Base-by-base conservation (phyloP, 108 stramenopile species). In the Cyclotella baltica region DNA sequence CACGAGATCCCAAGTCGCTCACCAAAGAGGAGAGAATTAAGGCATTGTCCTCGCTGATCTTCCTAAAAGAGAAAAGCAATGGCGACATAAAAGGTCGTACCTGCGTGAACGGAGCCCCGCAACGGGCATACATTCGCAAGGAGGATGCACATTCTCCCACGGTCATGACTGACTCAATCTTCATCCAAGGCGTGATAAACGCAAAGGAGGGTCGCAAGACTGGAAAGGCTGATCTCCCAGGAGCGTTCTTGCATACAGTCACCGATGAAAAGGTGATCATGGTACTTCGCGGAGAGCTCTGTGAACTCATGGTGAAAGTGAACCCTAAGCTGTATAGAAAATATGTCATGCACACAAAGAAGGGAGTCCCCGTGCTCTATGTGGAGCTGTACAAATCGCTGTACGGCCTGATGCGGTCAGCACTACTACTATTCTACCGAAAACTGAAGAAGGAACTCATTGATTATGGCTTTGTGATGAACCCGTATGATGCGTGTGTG, bases 191-290 rank as follows among this genome's bases (percentile, higher is more conserved):
- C 9, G 59, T 19, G 9, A 61, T 61, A 5, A 61, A 61, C 59
- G 33, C 33, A 8, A 8, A 61, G 15, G 30, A 61, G 70, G 22
- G 56, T 10, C 16, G 85, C 3, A 77, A 81, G 46, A 80, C 85
- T 16, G 81, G 66, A 46, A 78, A 71, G 1, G 19, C 53, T 64
- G 88, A 88, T 43, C 22, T 88, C 16, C 83, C 83, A n/a, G 78
- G 74, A 16, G 80, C 83, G 0, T 88, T 85, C 61, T 10, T 88
- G n/a, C 84, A 88, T 22, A 65, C 85, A 4, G 35, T 79, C 3
- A 70, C 70, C 29, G 81, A 79, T 13, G 46, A 67, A 6, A 72
- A 67, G 23, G 38, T 78, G 15, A 57, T 73, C 47, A 78, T 82
- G 48, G 66, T 47, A 22, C 61, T 81, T 0, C 8, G 50, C 4